Conservation (phyloP, 2,329 filamentous ascomycete species). For the Nannizzia gypsea region DNA sequence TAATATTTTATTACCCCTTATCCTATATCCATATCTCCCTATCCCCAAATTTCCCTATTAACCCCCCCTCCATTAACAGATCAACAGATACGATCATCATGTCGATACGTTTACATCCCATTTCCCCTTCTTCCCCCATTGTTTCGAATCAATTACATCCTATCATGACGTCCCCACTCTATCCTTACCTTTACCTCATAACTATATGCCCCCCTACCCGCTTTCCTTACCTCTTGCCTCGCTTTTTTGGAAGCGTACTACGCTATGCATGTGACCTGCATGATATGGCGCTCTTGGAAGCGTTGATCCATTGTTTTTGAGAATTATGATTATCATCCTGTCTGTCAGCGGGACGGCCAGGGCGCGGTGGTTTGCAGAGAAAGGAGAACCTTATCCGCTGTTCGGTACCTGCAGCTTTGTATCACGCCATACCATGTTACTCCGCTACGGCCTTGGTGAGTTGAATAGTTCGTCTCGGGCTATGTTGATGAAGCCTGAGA, state of each 20-base stretch:
- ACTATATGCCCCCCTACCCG: too few relatives aligned
- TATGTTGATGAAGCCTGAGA: not conserved
- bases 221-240: not conserved
- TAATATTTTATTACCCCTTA: not conserved
- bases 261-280: not conserved
- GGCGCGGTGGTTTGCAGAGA: not conserved
- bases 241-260: not conserved
- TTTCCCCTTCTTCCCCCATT: not conserved
- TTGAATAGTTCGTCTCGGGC: not conserved
- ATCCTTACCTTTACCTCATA: not conserved
- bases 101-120: not conserved
- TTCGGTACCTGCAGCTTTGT: not conserved
- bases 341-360: not conserved
- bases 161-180: not conserved
- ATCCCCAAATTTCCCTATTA: not conserved
- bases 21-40: not conserved
- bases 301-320: not conserved
- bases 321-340: not conserved
- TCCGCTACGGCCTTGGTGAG: not conserved
- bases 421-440: not conserved
- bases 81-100: not conserved
- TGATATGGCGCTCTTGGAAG: slow-evolving; percentile 1
- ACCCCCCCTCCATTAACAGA: not conserved
- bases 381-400: not conserved
- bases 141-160: not conserved